A percentile compares a stretch with the other conserved stretches of the same genome.
Conservation (phyloP, 2,329 filamentous ascomycete genomes). For the Hirsutella minnesotensis region DNA sequence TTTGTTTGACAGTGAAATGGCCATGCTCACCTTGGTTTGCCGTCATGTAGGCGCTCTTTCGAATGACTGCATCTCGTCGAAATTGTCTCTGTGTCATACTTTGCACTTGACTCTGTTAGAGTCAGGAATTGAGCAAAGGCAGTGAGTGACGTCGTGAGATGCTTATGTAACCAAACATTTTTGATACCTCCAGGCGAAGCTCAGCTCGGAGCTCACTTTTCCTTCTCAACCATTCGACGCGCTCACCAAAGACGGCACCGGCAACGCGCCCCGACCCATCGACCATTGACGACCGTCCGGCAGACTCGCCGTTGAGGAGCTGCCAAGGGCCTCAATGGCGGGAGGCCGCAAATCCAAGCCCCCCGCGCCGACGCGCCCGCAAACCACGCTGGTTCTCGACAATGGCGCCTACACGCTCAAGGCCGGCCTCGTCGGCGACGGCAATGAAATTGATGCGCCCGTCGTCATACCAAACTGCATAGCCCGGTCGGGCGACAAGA, state of each 20-base stretch:
- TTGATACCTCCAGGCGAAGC: too few relatives aligned
- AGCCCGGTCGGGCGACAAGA: constrained; percentile 65
- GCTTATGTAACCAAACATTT: too few relatives aligned
- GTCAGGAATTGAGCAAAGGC: too few relatives aligned
- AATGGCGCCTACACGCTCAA: constrained; percentile 91
- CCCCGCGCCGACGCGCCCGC: constrained; percentile 38
- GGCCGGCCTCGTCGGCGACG: constrained; percentile 58
- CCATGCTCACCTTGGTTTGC: too few relatives aligned
- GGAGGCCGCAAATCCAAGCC: constrained; percentile 41
- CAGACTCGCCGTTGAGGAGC: neutral
- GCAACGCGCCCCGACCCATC: neutral
- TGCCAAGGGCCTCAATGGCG: constrained; percentile 20
- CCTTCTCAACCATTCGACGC: neutral
- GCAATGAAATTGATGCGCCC: constrained; percentile 38
- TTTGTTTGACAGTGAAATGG: too few relatives aligned
- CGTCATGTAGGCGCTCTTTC: too few relatives aligned
- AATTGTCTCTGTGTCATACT: too few relatives aligned
- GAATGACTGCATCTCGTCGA: too few relatives aligned
- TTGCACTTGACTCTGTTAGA: too few relatives aligned
- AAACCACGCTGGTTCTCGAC: constrained; percentile 74
- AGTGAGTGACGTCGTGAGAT: too few relatives aligned
- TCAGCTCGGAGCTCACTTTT: too few relatives aligned
- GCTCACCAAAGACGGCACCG: neutral
- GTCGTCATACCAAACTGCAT: constrained; percentile 78
- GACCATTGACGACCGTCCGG: neutral